Evolutionary conservation across 805 yeast species (phyloP), one percentile per base, ranked within the genome.

Genomic region (Scheffersomyces spartinae): DNA sequence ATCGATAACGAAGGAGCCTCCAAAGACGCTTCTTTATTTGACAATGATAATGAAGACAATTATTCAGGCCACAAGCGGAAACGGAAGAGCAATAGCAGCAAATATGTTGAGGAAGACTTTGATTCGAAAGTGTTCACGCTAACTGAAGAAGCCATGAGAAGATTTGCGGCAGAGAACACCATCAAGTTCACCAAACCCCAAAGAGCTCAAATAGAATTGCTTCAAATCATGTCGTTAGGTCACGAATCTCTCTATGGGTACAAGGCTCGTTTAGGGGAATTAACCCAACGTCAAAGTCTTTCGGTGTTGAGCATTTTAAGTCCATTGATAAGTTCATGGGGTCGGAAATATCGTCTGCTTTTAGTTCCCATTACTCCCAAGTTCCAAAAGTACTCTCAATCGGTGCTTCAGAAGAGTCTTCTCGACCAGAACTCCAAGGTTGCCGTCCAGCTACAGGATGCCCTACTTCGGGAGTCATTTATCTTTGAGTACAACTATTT

Each of bases 401-500:
- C 48, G 3, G 43, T 45, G 21, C 25, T 50, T 5, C 45, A 39
- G 18, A 34, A 24, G 6, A 38, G 46, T 21, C 32, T 47, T 19
- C 26, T 38, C 20, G 38, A 47, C 19, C 52, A 48, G 5, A 37
- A 49, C 19, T 50, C 66, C 1, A 64, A 61, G 25, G 34, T 47
- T 4, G 35, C 54, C 8, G 52, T 42, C 21, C 70, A 63, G 18
- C 27, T 66, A 5, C 54, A 52, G 7, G 44, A 47, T 9, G 45
- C 55, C 25, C 46, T 84, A 22, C 85, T 75, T 35, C 53, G 68
- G 24, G 94, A 84, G 43, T 67, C 84, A 2, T 52, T 85, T 28
- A 68, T 81, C 20, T 71, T 85, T 46, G 96, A 86, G 44, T 85
- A 69, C 52, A 74, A 82, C 45, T 86, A 88, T 49, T 75, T 91